Conservation (phyloP, 495 filamentous ascomycete species). For the Endocarpon pusillum region DNA sequence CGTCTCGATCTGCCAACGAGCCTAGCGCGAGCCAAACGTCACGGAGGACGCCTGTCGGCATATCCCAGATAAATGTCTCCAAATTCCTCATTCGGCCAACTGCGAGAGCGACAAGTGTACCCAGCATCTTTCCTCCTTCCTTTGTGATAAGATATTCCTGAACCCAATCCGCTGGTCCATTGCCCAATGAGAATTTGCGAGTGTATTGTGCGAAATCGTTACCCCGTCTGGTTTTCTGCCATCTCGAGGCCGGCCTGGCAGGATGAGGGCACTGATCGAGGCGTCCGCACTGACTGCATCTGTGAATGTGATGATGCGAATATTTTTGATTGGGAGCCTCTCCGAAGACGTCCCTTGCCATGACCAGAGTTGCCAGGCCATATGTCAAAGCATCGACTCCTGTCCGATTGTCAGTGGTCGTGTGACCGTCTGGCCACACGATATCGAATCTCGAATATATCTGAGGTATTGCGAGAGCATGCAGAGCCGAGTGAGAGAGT, state of each 20-base stretch:
- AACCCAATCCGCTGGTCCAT: constrained; percentile 70
- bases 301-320: constrained; percentile 4
- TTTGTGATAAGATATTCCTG: constrained; percentile 76
- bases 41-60: constrained; percentile 78
- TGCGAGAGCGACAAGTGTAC: constrained; percentile 74
- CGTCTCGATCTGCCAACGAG: constrained; percentile 46
- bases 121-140: constrained; percentile 85
- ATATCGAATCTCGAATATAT: constrained; percentile 93
- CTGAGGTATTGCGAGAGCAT: constrained; percentile 60
- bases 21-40: constrained; percentile 77
- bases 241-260: constrained; percentile 6
- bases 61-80: constrained; percentile 89
- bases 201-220: constrained; percentile 78
- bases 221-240: constrained; percentile 29
- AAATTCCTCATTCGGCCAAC: constrained; percentile 75
- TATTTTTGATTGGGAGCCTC: constrained; percentile 9
- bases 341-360: constrained; percentile 57
- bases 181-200: constrained; percentile 78
- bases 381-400: constrained; percentile 87
- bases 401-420: constrained; percentile 43
- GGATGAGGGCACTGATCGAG: constrained; percentile 7
- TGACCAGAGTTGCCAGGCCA: constrained; percentile 70
- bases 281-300: constrained; percentile 24
- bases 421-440: constrained; percentile 68
- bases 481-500: constrained; percentile 68